These are phyloP conservation scores for Ilex asprella DNA, from an alignment of 257 asterid genomes.

Conservation along the genomic window DNA sequence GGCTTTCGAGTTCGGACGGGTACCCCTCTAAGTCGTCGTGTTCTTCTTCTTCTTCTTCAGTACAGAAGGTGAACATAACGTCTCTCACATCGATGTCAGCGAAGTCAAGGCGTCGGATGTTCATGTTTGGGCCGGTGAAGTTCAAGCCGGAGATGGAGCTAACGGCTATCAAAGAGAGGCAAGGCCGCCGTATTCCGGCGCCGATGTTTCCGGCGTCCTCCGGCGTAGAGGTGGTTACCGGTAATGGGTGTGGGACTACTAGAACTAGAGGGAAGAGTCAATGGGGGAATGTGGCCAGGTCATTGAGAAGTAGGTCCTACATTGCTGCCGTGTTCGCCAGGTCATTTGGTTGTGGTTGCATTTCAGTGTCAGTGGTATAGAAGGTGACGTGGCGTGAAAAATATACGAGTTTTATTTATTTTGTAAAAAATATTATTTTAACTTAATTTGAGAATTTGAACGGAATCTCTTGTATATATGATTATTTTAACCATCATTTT, in stretches of 20 bases:
- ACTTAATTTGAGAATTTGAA: too few species aligned
- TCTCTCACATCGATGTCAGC: conserved; percentile 66
- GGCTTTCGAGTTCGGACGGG: too few species aligned
- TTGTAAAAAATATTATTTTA: too few species aligned
- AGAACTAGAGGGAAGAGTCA: neutral
- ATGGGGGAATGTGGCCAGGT: conserved; percentile 9
- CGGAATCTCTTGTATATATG: too few species aligned
- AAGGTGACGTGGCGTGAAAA: too few species aligned
- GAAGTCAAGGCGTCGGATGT: conserved; percentile 56
- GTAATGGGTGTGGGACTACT: conserved; percentile 20
- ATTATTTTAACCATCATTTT: too few species aligned
- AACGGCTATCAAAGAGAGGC: conserved; percentile 54
- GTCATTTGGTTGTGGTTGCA: conserved; percentile 21
- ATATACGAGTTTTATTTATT: too few species aligned
- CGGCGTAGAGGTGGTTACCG: neutral
- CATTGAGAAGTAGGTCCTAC: conserved; percentile 5
- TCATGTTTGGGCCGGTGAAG: conserved; percentile 71
- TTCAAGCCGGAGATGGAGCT: conserved; percentile 81
- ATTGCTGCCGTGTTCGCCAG: conserved; percentile 30
- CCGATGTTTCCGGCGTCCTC: neutral
- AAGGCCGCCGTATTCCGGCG: conserved; percentile 15
- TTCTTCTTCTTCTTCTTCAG: conserved; percentile 5
- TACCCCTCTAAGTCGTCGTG: too few species aligned
- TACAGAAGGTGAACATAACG: conserved; percentile 46
- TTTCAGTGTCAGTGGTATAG: too few species aligned